Evolutionary conservation across 1,284 basidiomycete genomes (phyloP).

Genomic region (Tremellales sp.): DNA sequence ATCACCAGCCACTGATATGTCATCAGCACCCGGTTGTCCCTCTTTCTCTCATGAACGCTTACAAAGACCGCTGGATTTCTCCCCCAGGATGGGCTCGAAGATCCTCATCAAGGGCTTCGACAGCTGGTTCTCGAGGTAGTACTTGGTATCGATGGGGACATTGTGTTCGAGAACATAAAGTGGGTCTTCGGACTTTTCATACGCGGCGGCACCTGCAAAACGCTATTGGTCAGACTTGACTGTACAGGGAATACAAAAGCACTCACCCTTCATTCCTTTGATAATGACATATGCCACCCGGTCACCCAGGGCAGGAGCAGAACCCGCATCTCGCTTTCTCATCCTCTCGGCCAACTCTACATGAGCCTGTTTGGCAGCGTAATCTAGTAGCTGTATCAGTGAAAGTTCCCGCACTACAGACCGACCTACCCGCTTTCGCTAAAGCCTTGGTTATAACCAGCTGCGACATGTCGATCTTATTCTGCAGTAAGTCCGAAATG

Average conservation of each 20-base stretch:
- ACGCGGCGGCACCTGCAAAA: conserved; percentile 81
- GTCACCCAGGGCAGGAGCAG: conserved; percentile 87
- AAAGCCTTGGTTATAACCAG: conserved; percentile 95
- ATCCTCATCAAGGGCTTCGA: conserved; percentile 93
- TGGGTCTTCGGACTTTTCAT: conserved; percentile 95
- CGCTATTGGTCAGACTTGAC: not conserved
- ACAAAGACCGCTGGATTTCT: conserved; percentile 79
- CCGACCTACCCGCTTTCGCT: conserved; percentile 67
- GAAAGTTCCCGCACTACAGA: not conserved
- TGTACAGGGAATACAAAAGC: not conserved
- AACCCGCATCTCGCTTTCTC: conserved; percentile 90
- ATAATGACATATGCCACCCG: conserved; percentile 97
- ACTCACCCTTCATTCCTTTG: conserved; percentile 82
- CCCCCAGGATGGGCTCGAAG: conserved; percentile 94
- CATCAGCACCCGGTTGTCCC: not conserved
- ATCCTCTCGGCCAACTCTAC: conserved; percentile 90
- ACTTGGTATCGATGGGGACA: conserved; percentile 91
- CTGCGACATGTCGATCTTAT: conserved; percentile 95
- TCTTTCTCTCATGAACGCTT: conserved; percentile 46
- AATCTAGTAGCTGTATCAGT: conserved; percentile 20
- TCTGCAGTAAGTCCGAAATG: conserved; percentile 88
- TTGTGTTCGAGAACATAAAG: conserved; percentile 94
- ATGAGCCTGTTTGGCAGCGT: conserved; percentile 77
- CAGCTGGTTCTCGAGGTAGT: conserved; percentile 94
- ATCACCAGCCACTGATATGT: conserved; percentile 73